Base-by-base conservation (phyloP, 2,329 filamentous ascomycete species). In the Alternaria viburni region DNA sequence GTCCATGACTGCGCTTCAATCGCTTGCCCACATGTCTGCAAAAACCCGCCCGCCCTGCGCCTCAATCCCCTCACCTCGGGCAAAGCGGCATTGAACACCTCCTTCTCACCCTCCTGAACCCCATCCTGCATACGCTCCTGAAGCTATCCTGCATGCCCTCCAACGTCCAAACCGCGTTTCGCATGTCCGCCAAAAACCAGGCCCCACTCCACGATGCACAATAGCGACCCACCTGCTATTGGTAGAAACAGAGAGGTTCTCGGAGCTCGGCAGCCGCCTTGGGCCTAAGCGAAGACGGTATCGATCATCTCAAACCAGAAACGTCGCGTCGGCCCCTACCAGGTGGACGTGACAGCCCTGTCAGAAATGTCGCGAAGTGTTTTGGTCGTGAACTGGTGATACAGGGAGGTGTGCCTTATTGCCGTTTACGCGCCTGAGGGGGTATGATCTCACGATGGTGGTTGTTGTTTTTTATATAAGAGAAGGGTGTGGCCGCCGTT, bases 401-500 rank as follows among this genome's bases (percentile, higher is more conserved):
- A 62, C 66, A 69, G 49, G 47, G 43, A 46, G 50, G 32, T 25
- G n/a, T 66, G 68, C 66, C 64, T 70, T 44, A 17, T 50, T 45
- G 23, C 60, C 60, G 66, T 52, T 41, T 49, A 45, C 41, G 60
- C 54, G 58, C 65, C 63, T 67, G 58, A 47, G 43, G 46, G 43
- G 13, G 19, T 44, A 21, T 23, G 50, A 19, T 21, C 49, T 61
- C 45, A 54, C 25, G 30, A 60, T 54, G 30, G 41, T 23, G 6
- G 19, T 30, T 32, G 6, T 28, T 26, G 36, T 47, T 23, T 23
- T 50, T 50, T 54, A 55, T 54, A 55, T 50, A 36, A 58, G 61
- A 49, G 43, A 47, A 19, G 46, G 13, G 32, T 62, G 23, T 57
- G 54, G 59, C 32, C 58, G 36, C 21, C 44, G 19, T 49, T 63